Conservation (phyloP, 2,329 filamentous ascomycete species). For the Aspergillus persii region DNA sequence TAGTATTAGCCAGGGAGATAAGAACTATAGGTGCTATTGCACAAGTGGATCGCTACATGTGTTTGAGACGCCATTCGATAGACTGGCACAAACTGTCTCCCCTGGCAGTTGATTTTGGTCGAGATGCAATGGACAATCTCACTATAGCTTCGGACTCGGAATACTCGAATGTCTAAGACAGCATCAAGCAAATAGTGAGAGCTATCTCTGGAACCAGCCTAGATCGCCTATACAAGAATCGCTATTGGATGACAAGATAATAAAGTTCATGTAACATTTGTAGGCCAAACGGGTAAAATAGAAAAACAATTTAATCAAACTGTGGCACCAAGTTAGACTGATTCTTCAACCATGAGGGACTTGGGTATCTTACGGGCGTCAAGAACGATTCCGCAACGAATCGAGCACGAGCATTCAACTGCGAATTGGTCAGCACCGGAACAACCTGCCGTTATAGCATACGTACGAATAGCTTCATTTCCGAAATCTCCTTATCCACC, state of each 20-base stretch:
- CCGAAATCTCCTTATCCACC: slow-evolving; percentile 99
- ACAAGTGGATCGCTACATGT: not conserved
- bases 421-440: slow-evolving; percentile 22
- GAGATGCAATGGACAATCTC: not conserved
- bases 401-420: slow-evolving; percentile 94
- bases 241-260: slow-evolving; percentile 11
- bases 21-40: not conserved
- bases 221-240: slow-evolving; percentile 24
- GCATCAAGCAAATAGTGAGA: slow-evolving; percentile 5
- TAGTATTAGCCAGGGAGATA: not conserved
- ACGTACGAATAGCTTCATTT: slow-evolving; percentile 99
- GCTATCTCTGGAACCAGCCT: slow-evolving; percentile 22
- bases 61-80: not conserved
- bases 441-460: not conserved
- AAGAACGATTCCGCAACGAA: slow-evolving; percentile 98
- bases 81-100: not conserved
- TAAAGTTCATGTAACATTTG: slow-evolving; percentile 21
- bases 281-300: slow-evolving; percentile 13
- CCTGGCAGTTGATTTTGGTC: not conserved
- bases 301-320: slow-evolving; percentile 19
- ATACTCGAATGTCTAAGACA: slow-evolving; percentile 13
- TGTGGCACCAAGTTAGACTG: slow-evolving; percentile 31
- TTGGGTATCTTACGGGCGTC: slow-evolving; percentile 66
- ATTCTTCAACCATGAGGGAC: not conserved
- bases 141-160: slow-evolving; percentile 6